Percentiles rank a stretch among this genome's conserved stretches.
Evolutionary conservation across 2,329 filamentous ascomycete genomes (phyloP).

Genomic region (Aspergillus carbonarius): DNA sequence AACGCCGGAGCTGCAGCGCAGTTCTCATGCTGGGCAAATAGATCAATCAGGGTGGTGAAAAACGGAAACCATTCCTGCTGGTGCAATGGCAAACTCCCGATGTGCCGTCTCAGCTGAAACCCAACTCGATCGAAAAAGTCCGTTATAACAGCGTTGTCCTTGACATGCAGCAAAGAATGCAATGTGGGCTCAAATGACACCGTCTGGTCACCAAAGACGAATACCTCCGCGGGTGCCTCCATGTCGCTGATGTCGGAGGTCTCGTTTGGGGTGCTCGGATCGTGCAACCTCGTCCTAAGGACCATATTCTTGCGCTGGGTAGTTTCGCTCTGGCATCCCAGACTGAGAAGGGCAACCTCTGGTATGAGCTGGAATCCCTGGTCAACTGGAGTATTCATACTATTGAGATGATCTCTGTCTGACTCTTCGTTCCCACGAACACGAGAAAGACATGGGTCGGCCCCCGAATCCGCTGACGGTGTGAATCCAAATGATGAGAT

Average conservation of each 20-base stretch:
- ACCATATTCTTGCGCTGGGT: conserved; percentile 16
- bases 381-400: neutral
- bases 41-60: conserved; percentile 9
- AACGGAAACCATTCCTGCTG: conserved; percentile 9
- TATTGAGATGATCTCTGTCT: neutral
- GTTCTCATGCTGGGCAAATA: conserved; percentile 5
- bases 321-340: neutral
- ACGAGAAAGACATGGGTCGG: neutral
- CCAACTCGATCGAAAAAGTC: conserved; percentile 9
- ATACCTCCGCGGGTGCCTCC: neutral
- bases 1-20: neutral
- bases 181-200: conserved; percentile 2
- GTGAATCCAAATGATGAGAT: neutral
- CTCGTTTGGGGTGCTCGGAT: neutral
- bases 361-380: neutral
- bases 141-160: conserved; percentile 3
- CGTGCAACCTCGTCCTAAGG: neutral
- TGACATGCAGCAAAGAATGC: conserved; percentile 4
- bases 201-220: conserved; percentile 8
- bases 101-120: conserved; percentile 1
- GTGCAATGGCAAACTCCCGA: neutral
- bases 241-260: neutral
- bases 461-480: neutral
- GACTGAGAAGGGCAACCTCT: neutral
- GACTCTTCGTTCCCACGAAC: neutral